These are phyloP conservation scores for Ulota crispa DNA, from an alignment of 225 moss, liverwort and hornwort genomes.

Conservation along the genomic window DNA sequence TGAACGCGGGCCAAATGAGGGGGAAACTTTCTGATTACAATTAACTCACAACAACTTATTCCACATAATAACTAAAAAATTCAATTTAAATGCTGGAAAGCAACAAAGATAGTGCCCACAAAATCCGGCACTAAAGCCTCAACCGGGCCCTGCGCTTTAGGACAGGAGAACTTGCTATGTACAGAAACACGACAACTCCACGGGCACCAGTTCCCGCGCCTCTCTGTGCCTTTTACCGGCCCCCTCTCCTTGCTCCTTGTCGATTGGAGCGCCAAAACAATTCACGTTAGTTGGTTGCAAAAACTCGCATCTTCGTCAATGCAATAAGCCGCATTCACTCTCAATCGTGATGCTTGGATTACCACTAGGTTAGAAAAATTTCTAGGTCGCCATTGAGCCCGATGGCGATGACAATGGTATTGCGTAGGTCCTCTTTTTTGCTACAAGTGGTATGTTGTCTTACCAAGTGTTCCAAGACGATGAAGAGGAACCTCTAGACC, in stretches of 20 bases:
- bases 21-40: conserved; percentile 18
- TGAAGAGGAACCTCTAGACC: conserved; percentile 11
- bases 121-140: conserved; percentile 19
- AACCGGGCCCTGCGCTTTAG: conserved; percentile 24
- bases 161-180: conserved; percentile 15
- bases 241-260: conserved; percentile 1
- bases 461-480: background rate
- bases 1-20: conserved; percentile 28
- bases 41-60: conserved; percentile 8
- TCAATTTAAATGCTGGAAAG: conserved; percentile 21
- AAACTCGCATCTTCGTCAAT: background rate
- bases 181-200: conserved; percentile 8
- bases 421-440: background rate
- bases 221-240: background rate
- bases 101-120: conserved; percentile 26
- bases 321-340: background rate
- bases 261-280: conserved; percentile 16
- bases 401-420: conserved; percentile 20
- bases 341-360: background rate
- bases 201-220: background rate
- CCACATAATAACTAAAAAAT: background rate
- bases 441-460: background rate
- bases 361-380: conserved; percentile 1
- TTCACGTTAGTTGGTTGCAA: conserved; percentile 19
- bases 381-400: conserved; percentile 6